Evolutionary conservation across 1,139 yeast species (phyloP).

Genomic region (Protomyces pachydermus): DNA sequence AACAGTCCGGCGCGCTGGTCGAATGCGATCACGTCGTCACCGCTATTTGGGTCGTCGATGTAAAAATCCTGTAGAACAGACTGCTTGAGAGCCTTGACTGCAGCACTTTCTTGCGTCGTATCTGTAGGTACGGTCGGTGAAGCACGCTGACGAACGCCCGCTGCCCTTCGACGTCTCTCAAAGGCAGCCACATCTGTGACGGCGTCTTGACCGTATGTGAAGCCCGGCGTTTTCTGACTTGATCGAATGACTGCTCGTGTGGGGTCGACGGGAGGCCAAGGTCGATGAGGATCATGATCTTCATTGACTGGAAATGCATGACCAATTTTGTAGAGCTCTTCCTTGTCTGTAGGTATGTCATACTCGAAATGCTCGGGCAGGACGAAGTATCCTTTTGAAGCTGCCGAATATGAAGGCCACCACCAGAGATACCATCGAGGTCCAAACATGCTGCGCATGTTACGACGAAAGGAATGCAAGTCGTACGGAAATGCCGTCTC

Average conservation of each 20-base stretch:
- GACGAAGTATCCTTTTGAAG: neutral
- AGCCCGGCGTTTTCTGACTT: neutral
- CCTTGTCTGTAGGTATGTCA: neutral
- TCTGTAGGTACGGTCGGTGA: neutral
- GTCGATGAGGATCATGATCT: slow-evolving; percentile 9
- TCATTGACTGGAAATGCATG: slow-evolving; percentile 32
- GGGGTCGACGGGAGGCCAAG: slow-evolving; percentile 16
- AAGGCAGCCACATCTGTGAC: neutral
- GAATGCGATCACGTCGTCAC: neutral
- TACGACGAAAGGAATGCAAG: slow-evolving; percentile 35
- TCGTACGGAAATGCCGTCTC: slow-evolving; percentile 73
- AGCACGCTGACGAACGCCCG: neutral
- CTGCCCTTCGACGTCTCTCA: neutral
- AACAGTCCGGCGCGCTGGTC: neutral
- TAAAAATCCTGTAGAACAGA: too few species aligned
- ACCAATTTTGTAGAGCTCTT: neutral
- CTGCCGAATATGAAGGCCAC: slow-evolving; percentile 15
- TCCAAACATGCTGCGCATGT: slow-evolving; percentile 13
- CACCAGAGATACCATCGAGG: slow-evolving; percentile 11
- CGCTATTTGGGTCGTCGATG: neutral
- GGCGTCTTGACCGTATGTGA: neutral
- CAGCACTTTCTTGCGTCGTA: neutral
- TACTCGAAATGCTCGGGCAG: neutral
- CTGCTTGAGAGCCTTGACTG: neutral
- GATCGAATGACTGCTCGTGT: neutral